Percentiles rank a stretch among this genome's conserved stretches.
These are phyloP conservation scores for Dictyostelium intermedium DNA, from an alignment of 78 protist genomes.

Conservation along the genomic window DNA sequence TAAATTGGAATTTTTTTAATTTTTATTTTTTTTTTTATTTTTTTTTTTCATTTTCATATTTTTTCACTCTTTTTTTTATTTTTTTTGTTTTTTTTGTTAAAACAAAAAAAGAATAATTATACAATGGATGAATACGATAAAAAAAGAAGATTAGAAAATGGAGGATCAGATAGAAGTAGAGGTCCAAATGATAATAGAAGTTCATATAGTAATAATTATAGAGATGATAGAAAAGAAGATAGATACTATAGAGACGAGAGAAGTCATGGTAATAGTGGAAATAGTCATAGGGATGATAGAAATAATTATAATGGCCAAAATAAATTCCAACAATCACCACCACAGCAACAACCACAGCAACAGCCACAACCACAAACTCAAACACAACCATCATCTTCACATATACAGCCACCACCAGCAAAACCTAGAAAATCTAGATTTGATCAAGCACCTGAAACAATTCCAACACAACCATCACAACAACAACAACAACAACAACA, in stretches of 20 bases:
- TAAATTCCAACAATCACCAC: background rate
- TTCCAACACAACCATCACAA: background rate
- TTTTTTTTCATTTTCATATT: background rate
- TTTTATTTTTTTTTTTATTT: background rate
- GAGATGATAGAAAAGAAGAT: background rate
- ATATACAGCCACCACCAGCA: background rate
- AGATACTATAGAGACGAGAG: background rate
- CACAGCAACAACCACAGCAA: background rate
- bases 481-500: background rate
- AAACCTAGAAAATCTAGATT: background rate
- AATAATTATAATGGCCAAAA: background rate
- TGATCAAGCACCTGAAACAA: background rate
- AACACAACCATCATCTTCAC: background rate
- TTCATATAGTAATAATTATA: background rate
- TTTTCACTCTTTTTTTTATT: background rate
- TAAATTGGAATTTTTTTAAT: background rate
- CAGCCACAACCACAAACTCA: background rate
- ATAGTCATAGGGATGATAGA: background rate
- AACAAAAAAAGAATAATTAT: background rate
- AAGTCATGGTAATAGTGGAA: background rate
- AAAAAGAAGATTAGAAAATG: background rate
- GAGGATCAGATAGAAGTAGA: background rate
- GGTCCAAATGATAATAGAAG: background rate
- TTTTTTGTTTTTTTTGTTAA: background rate
- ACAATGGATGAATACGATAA: slow-evolving; percentile 18